These are phyloP conservation scores for Solanum clarkiae DNA, from an alignment of 257 asterid species.

Conservation along the genomic window DNA sequence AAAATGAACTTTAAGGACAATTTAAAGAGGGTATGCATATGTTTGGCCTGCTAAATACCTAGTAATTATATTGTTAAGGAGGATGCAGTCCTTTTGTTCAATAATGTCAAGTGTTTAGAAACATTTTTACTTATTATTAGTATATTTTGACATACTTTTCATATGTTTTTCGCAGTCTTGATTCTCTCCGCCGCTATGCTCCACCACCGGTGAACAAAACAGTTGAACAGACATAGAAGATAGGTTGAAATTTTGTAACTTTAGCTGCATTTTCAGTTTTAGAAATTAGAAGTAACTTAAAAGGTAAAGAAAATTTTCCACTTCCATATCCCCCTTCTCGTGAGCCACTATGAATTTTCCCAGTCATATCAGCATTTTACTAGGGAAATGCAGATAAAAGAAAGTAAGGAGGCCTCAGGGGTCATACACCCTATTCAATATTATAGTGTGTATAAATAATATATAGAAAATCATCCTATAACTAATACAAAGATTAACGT, in stretches of 20 bases:
- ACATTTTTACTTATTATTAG: background rate
- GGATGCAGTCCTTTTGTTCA: background rate
- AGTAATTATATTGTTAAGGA: background rate
- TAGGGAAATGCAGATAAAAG: background rate
- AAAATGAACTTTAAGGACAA: too few species aligned
- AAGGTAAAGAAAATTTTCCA: background rate
- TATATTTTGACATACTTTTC: background rate
- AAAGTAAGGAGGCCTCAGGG: too few species aligned
- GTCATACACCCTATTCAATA: too few species aligned
- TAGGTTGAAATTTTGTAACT: background rate
- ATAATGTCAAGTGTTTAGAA: background rate
- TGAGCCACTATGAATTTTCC: background rate
- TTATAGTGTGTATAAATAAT: too few species aligned
- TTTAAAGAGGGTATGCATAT: too few species aligned
- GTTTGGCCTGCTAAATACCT: background rate
- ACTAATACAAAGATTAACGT: too few species aligned
- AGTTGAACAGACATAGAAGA: background rate
- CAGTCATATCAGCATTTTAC: background rate
- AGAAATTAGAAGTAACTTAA: background rate
- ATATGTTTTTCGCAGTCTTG: slow-evolving; percentile 30
- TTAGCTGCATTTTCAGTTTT: background rate
- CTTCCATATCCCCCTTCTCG: background rate
- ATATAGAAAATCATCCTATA: too few species aligned
- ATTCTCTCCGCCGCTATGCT: slow-evolving; percentile 11
- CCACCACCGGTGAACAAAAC: background rate